Conservation (phyloP, 352 stramenopile species). For the Phytophthora pseudosyringae region DNA sequence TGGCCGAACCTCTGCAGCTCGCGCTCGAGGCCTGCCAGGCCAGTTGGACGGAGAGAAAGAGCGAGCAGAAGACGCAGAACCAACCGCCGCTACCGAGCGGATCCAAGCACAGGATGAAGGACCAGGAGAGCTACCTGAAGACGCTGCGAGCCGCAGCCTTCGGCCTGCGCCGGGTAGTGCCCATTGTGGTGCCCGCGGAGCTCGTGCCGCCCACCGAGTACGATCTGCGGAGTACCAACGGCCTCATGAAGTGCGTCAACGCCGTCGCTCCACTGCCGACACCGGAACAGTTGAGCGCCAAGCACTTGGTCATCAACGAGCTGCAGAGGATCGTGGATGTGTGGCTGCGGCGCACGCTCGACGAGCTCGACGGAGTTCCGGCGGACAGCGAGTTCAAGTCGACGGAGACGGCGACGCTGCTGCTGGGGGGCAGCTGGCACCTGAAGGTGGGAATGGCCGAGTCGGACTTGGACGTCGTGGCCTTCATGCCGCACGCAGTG, state of each 20-base stretch:
- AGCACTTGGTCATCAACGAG: conserved; percentile 83
- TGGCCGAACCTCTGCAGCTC: conserved; percentile 26
- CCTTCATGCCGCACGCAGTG: conserved; percentile 68
- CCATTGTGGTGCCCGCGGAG: conserved; percentile 63
- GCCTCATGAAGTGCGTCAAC: conserved; percentile 84
- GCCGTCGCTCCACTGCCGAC: conserved; percentile 62
- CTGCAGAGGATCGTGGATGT: conserved; percentile 73
- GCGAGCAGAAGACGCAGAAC: conserved; percentile 16
- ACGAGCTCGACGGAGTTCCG: conserved; percentile 27
- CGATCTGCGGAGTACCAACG: conserved; percentile 82
- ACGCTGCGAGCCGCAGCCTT: conserved; percentile 8
- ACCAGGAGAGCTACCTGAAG: conserved; percentile 20
- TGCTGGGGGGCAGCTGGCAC: conserved; percentile 84
- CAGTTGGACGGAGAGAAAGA: conserved; percentile 25
- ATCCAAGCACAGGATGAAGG: conserved; percentile 20
- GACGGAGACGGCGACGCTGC: conserved; percentile 57
- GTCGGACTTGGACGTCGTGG: conserved; percentile 84
- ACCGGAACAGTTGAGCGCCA: conserved; percentile 63
- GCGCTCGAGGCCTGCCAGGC: conserved; percentile 18
- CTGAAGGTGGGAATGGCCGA: conserved; percentile 78
- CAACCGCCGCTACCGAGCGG: conserved; percentile 18
- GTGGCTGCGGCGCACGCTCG: conserved; percentile 67
- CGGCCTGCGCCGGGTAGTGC: conserved; percentile 43
- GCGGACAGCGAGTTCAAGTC: conserved; percentile 15
- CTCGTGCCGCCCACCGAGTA: conserved; percentile 71